Evolutionary conservation across 768 basidiomycete species (phyloP).

Genomic region (Cystofilobasidium ferigula): DNA sequence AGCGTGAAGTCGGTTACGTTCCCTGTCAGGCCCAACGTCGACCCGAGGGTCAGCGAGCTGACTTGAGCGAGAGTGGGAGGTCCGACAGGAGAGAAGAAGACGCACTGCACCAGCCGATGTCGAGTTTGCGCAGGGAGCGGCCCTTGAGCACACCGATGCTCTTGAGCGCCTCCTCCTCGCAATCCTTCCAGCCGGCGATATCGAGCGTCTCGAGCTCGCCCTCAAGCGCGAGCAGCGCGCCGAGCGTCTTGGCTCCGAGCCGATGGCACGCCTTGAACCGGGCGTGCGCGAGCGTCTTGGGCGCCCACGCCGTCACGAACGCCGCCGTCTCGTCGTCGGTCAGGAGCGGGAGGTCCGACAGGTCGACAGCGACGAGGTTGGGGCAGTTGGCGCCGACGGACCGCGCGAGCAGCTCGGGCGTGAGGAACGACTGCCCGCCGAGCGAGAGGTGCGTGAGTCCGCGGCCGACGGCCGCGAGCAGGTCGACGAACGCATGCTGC

Average conservation of each 20-base stretch:
- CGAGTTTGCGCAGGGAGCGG: slow-evolving; percentile 48
- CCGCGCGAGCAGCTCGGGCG: slow-evolving; percentile 28
- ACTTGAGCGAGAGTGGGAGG: background rate
- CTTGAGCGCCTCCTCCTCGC: slow-evolving; percentile 45
- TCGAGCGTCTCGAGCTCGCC: slow-evolving; percentile 52
- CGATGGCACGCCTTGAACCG: slow-evolving; percentile 54
- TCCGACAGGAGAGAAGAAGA: background rate
- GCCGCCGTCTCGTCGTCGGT: slow-evolving; percentile 49
- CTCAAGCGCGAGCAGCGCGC: slow-evolving; percentile 58
- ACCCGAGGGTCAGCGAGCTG: no score
- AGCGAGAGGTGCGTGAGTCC: slow-evolving; percentile 55
- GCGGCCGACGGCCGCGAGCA: slow-evolving; percentile 50
- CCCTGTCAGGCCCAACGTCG: background rate
- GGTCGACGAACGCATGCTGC: slow-evolving; percentile 44
- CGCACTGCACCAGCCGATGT: slow-evolving; percentile 74
- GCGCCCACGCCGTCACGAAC: background rate
- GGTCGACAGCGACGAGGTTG: slow-evolving; percentile 46
- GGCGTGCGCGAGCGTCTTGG: slow-evolving; percentile 45
- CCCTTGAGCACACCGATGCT: slow-evolving; percentile 35
- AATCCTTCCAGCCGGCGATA: slow-evolving; percentile 67
- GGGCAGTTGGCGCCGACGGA: background rate
- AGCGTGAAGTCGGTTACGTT: slow-evolving; percentile 67
- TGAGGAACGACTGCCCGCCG: slow-evolving; percentile 55
- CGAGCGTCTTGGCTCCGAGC: slow-evolving; percentile 49
- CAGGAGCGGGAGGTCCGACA: slow-evolving; percentile 52